phyloP scores from a whole-genome alignment of 1,139 yeast genomes.

The Chernovozyma sophiae-reginae region DNA sequence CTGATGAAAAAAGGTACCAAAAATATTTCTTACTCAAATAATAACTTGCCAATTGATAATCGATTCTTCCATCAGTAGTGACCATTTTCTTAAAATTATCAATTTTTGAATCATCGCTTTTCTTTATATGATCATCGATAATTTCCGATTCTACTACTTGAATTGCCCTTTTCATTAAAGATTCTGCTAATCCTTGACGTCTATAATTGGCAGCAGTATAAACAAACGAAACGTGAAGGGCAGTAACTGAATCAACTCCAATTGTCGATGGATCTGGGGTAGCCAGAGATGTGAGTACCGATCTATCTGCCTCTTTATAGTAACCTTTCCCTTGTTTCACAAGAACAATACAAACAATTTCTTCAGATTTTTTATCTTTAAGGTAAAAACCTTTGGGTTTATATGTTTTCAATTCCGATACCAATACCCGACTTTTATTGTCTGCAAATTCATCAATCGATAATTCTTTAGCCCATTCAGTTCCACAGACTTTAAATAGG shows the following conservation, averaged over 20 bases:
- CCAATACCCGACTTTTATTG: constrained; percentile 13
- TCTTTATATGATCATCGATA: constrained; percentile 20
- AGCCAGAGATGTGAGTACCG: constrained; percentile 21
- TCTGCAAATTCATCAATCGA: constrained; percentile 21
- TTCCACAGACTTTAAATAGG: constrained; percentile 23
- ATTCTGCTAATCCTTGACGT: constrained; percentile 27
- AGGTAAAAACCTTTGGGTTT: constrained; percentile 24
- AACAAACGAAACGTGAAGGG: constrained; percentile 27
- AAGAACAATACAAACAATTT: constrained; percentile 24
- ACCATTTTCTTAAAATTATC: constrained; percentile 34
- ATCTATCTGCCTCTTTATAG: constrained; percentile 28
- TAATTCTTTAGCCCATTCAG: constrained; percentile 28
- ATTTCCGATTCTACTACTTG: constrained; percentile 29
- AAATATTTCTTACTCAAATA: constrained; percentile 35
- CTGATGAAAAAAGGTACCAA: constrained; percentile 38
- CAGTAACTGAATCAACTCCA: constrained; percentile 30
- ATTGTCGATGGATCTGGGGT: constrained; percentile 31
- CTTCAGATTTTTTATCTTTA: constrained; percentile 22
- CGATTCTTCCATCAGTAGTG: constrained; percentile 24
- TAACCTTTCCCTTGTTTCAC: constrained; percentile 27
- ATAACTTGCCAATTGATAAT: constrained; percentile 29
- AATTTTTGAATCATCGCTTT: constrained; percentile 18
- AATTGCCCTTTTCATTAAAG: constrained; percentile 26
- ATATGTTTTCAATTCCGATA: constrained; percentile 4
- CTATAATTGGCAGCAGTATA: constrained; percentile 26